Evolutionary conservation across 2,329 filamentous ascomycete species (phyloP).

Genomic region (Epicoccum sorghinum): DNA sequence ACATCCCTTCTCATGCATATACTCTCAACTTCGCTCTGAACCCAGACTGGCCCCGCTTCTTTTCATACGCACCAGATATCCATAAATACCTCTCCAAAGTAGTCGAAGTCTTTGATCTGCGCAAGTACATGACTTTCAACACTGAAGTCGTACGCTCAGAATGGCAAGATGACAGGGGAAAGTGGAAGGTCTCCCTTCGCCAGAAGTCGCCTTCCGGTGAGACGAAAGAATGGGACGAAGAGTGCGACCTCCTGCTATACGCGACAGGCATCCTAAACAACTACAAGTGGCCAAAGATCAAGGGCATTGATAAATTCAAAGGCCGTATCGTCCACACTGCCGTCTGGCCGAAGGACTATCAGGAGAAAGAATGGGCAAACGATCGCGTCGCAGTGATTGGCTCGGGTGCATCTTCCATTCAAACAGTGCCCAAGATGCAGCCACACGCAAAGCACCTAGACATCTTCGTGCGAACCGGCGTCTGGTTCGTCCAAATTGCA

Average conservation of each 20-base stretch:
- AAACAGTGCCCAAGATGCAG: constrained; percentile 56
- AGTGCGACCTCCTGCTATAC: constrained; percentile 53
- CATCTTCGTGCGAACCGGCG: constrained; percentile 54
- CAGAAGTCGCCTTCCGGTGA: constrained; percentile 46
- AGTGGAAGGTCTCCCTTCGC: constrained; percentile 58
- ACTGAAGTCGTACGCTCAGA: constrained; percentile 55
- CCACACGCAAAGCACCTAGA: constrained; percentile 54
- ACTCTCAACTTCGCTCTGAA: constrained; percentile 53
- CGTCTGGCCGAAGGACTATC: constrained; percentile 54
- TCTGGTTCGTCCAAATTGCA: constrained; percentile 55
- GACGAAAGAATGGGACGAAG: constrained; percentile 50
- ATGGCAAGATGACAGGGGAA: constrained; percentile 57
- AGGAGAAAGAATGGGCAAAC: constrained; percentile 51
- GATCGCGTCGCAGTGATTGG: constrained; percentile 54
- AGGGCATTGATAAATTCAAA: constrained; percentile 54
- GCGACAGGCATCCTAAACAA: constrained; percentile 53
- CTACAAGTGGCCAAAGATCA: constrained; percentile 47
- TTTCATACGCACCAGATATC: constrained; percentile 55
- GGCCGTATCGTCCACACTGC: constrained; percentile 54
- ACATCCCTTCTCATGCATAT: constrained; percentile 55
- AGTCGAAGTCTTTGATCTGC: constrained; percentile 55
- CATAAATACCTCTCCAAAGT: constrained; percentile 58
- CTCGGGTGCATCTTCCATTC: constrained; percentile 53
- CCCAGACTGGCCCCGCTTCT: constrained; percentile 57
- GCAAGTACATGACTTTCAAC: constrained; percentile 61